Conservation (phyloP, 106 monocot genomes). For the Dioscorea zingiberensis region DNA sequence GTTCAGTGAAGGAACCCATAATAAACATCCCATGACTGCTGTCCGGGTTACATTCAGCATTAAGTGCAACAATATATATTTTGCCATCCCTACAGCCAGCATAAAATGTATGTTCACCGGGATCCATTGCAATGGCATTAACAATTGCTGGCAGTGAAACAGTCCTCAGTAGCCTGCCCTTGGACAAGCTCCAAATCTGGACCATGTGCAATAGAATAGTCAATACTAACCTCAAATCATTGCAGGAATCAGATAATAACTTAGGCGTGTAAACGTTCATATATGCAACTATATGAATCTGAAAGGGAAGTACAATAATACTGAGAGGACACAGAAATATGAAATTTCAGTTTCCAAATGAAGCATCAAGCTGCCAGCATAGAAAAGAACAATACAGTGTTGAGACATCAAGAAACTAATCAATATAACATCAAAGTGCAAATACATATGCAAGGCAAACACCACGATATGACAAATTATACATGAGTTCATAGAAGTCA, state of each 20-base stretch:
- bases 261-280: too few relatives aligned
- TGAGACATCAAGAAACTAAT: too few relatives aligned
- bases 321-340: background rate
- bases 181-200: conserved; percentile 85
- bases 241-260: too few relatives aligned
- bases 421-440: too few relatives aligned
- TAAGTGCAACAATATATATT: conserved; percentile 77
- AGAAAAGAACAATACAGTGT: too few relatives aligned
- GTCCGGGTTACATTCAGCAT: conserved; percentile 37
- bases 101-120: conserved; percentile 67
- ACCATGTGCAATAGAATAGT: conserved; percentile 2
- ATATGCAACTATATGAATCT: too few relatives aligned
- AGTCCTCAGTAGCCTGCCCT: conserved; percentile 56
- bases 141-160: conserved; percentile 59
- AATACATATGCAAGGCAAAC: too few relatives aligned
- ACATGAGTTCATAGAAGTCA: too few relatives aligned
- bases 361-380: background rate
- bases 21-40: conserved; percentile 47
- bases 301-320: background rate
- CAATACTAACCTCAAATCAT: background rate
- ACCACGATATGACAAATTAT: too few relatives aligned
- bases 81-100: conserved; percentile 89
- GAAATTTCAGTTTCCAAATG: background rate
- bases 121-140: conserved; percentile 71
- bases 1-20: conserved; percentile 46